These are phyloP conservation scores for Kondoa malvinella DNA, from an alignment of 768 basidiomycete species.

Conservation along the genomic window DNA sequence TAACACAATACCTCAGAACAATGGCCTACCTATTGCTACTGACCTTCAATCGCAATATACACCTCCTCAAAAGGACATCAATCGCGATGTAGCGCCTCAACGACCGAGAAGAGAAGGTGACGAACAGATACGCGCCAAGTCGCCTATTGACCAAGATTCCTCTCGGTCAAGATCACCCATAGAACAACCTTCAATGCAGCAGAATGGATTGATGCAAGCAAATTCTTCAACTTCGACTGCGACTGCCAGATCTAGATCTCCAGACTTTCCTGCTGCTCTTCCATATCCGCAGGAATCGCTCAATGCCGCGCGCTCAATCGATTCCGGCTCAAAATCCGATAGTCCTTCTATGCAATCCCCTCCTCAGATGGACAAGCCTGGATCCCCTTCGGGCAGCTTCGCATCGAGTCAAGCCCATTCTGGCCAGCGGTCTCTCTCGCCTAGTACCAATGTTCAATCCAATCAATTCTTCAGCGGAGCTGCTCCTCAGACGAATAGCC, in stretches of 20 bases:
- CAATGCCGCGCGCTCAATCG: no score
- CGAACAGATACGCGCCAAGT: neutral
- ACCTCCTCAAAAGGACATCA: slow-evolving; percentile 7
- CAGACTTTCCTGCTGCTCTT: neutral
- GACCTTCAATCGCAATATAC: slow-evolving; percentile 1
- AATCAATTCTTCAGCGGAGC: no score
- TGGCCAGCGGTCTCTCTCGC: neutral
- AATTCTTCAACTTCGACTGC: neutral
- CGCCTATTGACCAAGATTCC: neutral
- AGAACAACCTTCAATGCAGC: neutral
- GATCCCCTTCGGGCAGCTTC: no score
- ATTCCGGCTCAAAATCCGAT: no score
- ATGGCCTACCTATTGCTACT: slow-evolving; percentile 22
- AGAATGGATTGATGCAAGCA: neutral
- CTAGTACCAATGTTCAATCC: no score
- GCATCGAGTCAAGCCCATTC: no score
- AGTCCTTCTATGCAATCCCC: neutral
- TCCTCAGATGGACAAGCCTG: no score
- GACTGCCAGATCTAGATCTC: neutral
- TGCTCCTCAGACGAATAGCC: no score
- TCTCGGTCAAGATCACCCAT: neutral
- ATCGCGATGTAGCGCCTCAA: neutral
- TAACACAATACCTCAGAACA: neutral
- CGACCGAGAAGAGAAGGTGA: neutral
- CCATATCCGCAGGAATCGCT: neutral